Base-by-base conservation (phyloP, 495 filamentous ascomycete genomes). In the Aspergillus sparsus region DNA sequence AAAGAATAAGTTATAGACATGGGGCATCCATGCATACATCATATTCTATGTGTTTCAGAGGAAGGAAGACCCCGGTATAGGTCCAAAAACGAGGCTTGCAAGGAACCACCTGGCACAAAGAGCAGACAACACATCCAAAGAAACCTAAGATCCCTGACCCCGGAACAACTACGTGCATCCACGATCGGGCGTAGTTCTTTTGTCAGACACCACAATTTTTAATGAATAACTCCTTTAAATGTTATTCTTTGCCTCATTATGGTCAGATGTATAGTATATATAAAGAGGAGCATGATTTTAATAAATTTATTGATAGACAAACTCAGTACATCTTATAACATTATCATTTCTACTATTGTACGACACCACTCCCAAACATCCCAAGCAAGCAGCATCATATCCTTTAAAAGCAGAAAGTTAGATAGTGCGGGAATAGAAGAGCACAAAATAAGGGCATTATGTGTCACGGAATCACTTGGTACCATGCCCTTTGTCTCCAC, bases 401-500 rank as follows among this genome's bases (percentile, higher is more conserved):
- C 11, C 21, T 21, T 47, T 7, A 47, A 47, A 21, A 16, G n/a
- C 44, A 9, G n/a, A 21, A 47, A 16, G 21, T 27, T 27, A 47
- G 15, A 41, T 4, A 41, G 16, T 27, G 21, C 3, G 44, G 15
- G 6, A 47, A 21, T 37, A 37, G 7, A 42, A 35, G 15, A 34
- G 32, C 21, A 31, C 11, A 61, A 41, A 46, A 47, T 37, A 44
- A 50, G 62, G 37, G 55, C 55, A 57, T 41, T n/a, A 76, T 76
- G 74, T 76, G 74, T 53, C 68, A 74, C 32, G 12, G 27, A 32
- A 64, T 74, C 7, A 54, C 45, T 41, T 77, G 71, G 72, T 68
- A 67, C 49, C 60, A 72, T 53, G 62, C 58, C 52, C 36, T 69
- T 27, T 75, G 74, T 58, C 53, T 53, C 8, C 69, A 71, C 57